These are phyloP conservation scores for Exophiala lecanii-corni DNA, from an alignment of 2,329 filamentous ascomycete species.

Conservation along the genomic window DNA sequence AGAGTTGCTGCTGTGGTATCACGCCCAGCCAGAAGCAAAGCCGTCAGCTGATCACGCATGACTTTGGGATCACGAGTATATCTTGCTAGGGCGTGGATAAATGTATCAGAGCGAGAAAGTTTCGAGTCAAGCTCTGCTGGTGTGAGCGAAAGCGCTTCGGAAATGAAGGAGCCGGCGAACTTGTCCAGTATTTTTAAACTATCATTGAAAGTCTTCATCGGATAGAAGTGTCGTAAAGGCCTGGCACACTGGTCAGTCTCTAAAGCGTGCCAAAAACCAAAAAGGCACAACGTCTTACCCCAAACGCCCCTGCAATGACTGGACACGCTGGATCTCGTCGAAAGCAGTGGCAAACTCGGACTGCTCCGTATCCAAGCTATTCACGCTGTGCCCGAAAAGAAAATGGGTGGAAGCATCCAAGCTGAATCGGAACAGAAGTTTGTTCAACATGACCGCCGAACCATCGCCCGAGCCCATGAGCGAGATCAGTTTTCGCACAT, in stretches of 20 bases:
- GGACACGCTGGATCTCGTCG: constrained; percentile 69
- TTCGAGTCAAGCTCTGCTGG: constrained; percentile 69
- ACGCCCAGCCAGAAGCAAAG: constrained; percentile 71
- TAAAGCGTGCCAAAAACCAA: not conserved
- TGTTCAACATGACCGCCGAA: constrained; percentile 62
- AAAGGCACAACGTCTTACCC: constrained; percentile 43
- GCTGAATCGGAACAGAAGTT: constrained; percentile 77
- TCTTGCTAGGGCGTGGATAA: constrained; percentile 76
- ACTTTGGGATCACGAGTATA: constrained; percentile 64
- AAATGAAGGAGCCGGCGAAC: constrained; percentile 75
- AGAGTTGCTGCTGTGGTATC: constrained; percentile 83
- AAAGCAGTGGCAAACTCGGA: constrained; percentile 78
- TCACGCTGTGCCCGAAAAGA: constrained; percentile 70
- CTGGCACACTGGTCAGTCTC: constrained; percentile 32
- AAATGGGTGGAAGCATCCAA: constrained; percentile 85
- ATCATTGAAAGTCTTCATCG: constrained; percentile 58
- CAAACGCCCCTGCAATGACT: constrained; percentile 61
- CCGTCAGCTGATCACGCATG: constrained; percentile 78
- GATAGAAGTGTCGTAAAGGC: constrained; percentile 59
- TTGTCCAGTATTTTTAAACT: constrained; percentile 65
- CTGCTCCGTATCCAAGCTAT: constrained; percentile 55
- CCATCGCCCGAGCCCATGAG: constrained; percentile 50
- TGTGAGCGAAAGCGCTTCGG: constrained; percentile 64
- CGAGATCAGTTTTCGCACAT: constrained; percentile 67
- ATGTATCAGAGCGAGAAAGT: constrained; percentile 68